These are phyloP conservation scores for Cladobotryum mycophilum DNA, from an alignment of 2,329 filamentous ascomycete genomes.

Conservation along the genomic window DNA sequence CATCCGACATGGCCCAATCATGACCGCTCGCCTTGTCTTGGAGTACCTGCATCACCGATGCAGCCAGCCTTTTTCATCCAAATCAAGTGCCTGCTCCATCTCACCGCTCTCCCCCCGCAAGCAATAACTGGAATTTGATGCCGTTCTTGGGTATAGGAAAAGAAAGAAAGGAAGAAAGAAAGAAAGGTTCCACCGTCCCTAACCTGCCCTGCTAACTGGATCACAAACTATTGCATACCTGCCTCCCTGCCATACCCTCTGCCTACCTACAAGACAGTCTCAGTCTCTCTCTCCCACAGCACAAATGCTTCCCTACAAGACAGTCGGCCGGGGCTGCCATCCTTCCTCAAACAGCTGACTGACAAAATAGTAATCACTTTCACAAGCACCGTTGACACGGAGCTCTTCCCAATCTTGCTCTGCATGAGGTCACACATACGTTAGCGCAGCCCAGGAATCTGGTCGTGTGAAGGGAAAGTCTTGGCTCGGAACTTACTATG, in stretches of 20 bases:
- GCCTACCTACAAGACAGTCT: not conserved
- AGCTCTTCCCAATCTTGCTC: constrained; percentile 40
- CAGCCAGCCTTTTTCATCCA: not conserved
- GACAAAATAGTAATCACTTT: constrained; percentile 54
- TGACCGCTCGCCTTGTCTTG: not conserved
- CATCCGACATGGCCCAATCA: too few species aligned
- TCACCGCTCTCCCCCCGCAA: constrained; percentile 4
- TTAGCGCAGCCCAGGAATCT: constrained; percentile 23
- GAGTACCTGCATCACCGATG: constrained; percentile 7
- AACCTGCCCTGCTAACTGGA: not conserved
- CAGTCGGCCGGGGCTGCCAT: constrained; percentile 37
- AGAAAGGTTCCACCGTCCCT: not conserved
- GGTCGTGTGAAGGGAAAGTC: constrained; percentile 9
- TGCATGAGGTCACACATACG: constrained; percentile 16
- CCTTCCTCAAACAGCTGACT: constrained; percentile 53
- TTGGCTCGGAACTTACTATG: constrained; percentile 38
- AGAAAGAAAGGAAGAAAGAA: not conserved
- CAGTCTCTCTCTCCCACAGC: constrained; percentile 5
- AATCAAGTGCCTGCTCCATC: not conserved
- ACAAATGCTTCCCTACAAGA: constrained; percentile 17
- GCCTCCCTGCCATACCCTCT: not conserved
- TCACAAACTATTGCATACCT: not conserved
- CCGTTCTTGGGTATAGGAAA: not conserved
- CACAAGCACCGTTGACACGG: constrained; percentile 38
- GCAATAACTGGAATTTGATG: not conserved